A percentile compares a stretch with the other conserved stretches of the same genome.
Evolutionary conservation across 2,329 filamentous ascomycete species (phyloP).

Genomic region (Trichoderma atroviride): DNA sequence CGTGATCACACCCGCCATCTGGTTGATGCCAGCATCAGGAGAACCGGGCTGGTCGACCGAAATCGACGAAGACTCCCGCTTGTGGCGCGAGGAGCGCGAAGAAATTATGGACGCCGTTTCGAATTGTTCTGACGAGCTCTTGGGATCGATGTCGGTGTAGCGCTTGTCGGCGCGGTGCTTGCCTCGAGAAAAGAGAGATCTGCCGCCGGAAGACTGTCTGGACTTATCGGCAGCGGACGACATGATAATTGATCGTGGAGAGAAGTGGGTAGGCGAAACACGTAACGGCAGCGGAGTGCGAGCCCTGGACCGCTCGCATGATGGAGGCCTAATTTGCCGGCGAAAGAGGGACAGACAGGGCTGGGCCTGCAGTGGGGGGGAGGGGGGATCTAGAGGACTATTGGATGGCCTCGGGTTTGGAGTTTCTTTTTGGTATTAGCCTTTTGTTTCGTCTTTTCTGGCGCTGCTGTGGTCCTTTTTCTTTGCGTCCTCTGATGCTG

Average conservation of each 20-base stretch:
- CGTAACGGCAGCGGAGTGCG: constrained; percentile 40
- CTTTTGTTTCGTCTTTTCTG: background rate
- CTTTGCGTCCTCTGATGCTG: background rate
- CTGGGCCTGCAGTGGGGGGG: constrained; percentile 21
- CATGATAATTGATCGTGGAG: constrained; percentile 45
- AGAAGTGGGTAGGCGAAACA: constrained; percentile 36
- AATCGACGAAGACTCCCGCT: constrained; percentile 70
- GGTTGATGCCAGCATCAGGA: constrained; percentile 67
- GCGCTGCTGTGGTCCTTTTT: background rate
- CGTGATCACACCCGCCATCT: constrained; percentile 80
- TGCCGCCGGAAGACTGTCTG: constrained; percentile 74
- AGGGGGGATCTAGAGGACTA: background rate
- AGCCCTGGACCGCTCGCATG: constrained; percentile 47
- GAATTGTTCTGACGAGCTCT: constrained; percentile 58
- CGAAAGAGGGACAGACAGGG: constrained; percentile 23
- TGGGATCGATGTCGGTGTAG: constrained; percentile 61
- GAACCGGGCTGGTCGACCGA: constrained; percentile 70
- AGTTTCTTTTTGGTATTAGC: background rate
- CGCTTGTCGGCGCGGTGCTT: constrained; percentile 72
- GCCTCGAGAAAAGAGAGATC: constrained; percentile 86
- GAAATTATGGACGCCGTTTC: constrained; percentile 63
- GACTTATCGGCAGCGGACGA: constrained; percentile 74
- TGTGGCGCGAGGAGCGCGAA: constrained; percentile 74
- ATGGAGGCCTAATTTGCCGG: constrained; percentile 34
- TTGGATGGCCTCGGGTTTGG: constrained; percentile 5